Evolutionary conservation across 768 basidiomycete genomes (phyloP).

Genomic region (Phlebiopsis gigantea): DNA sequence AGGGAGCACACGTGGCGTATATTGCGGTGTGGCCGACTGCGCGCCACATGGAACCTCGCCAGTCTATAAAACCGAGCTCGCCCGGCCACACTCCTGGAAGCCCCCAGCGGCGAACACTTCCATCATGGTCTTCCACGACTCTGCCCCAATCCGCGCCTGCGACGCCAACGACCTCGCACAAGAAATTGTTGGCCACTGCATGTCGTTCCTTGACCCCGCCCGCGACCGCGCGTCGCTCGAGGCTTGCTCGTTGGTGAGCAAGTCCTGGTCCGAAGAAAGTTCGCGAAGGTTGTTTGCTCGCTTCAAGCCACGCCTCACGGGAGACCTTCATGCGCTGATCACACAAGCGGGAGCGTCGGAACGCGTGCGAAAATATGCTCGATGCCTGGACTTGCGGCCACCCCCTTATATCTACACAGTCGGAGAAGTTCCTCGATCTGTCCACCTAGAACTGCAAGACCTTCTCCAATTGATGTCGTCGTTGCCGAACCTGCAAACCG

Average conservation of each 20-base stretch:
- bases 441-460: background rate
- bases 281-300: background rate
- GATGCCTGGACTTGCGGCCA: no score
- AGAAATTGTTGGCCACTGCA: constrained; percentile 15
- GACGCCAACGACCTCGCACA: constrained; percentile 2
- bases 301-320: background rate
- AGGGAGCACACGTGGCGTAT: no score
- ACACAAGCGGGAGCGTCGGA: background rate
- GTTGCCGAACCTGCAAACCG: background rate
- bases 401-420: background rate
- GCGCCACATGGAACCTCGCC: no score
- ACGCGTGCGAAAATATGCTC: no score
- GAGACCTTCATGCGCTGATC: background rate
- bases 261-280: background rate
- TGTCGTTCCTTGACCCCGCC: background rate
- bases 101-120: no score
- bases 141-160: background rate
- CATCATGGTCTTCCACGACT: no score
- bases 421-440: background rate
- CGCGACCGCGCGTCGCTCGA: background rate
- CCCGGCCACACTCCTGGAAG: no score
- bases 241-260: background rate
- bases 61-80: no score
- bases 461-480: background rate
- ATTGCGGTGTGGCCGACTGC: no score